A percentile compares a stretch with the other conserved stretches of the same genome.
These are phyloP conservation scores for Eimeria sp. DNA, from an alignment of 169 alveolate species.

Conservation along the genomic window DNA sequence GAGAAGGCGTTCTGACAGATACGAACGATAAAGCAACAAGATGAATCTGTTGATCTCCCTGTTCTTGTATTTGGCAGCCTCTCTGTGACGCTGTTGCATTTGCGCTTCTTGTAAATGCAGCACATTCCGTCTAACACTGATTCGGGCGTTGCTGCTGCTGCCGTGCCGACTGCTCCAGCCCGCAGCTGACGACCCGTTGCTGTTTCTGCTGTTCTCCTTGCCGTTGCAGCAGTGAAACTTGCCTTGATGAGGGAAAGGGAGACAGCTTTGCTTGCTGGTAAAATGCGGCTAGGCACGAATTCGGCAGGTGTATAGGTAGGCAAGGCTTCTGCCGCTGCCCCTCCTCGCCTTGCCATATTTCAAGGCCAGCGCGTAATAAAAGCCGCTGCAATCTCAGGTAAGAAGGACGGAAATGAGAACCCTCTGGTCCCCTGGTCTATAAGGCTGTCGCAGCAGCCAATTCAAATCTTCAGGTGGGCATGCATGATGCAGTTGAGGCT, in stretches of 20 bases:
- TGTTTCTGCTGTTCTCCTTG: neutral
- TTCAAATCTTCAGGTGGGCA: neutral
- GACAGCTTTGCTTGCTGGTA: constrained; percentile 32
- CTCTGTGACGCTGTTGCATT: neutral
- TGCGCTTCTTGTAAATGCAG: neutral
- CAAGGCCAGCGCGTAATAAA: neutral
- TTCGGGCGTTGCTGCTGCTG: neutral
- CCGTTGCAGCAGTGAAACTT: neutral
- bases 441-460: neutral
- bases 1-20: neutral
- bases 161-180: neutral
- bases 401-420: too few species aligned
- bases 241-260: constrained; percentile 20
- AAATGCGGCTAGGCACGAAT: constrained; percentile 10
- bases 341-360: constrained; percentile 40
- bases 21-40: neutral
- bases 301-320: constrained; percentile 22
- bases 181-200: neutral
- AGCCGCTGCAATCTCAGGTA: neutral
- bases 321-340: neutral
- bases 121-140: neutral
- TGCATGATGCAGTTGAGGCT: neutral
- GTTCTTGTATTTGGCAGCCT: neutral
- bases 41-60: neutral
- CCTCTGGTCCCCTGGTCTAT: neutral